Base-by-base conservation (phyloP, 768 basidiomycete genomes). In the Boletus rubescentipes region DNA sequence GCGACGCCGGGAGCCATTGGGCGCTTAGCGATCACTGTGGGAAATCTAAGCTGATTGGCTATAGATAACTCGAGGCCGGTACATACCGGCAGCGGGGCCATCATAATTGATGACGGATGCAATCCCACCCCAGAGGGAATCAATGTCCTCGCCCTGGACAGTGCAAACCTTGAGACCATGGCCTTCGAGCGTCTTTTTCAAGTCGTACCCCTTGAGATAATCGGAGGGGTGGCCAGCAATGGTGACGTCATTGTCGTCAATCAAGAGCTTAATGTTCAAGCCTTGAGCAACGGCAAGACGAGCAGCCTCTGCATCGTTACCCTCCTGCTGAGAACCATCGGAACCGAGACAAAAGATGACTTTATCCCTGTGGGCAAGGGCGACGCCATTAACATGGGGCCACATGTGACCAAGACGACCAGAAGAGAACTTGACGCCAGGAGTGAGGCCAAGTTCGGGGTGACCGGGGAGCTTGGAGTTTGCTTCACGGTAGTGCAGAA, bases 391-490 rank as follows among this genome's bases (percentile, higher is more conserved):
- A 49, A 93, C 87, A 58, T 89, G 71, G 0, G 91, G 86, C 91
- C 91, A 94, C 80, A 93, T 84, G 71, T 94, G 92, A 2, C 92
- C 92, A 18, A 94, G 81, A 66, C 92, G 87, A n/a, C 92, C 92
- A 1, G 91, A 93, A 3, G 91, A 93, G 74, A 94, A 94, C 72
- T 92, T 91, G 72, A 94, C 83, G 29, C 92, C 92, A n/a, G 92
- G 92, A 0, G 92, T 93, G 54, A 93, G 77, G 21, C 92, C 92
- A 8, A 93, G 78, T 72, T 93, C 92, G 14, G 92, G 92, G 64
- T 94, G 92, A 14, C 91, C 92, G 3, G 92, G 92, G 32, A 94
- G 85, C 63, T 88, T 87, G 32, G 90, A 87, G 71, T 92, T 80
- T 53, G 92, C 92, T 64, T 84, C 87, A 46, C 92, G 88, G 71